phyloP scores from a whole-genome alignment of 306 rosid genomes.

The Arachis hypogaea region DNA sequence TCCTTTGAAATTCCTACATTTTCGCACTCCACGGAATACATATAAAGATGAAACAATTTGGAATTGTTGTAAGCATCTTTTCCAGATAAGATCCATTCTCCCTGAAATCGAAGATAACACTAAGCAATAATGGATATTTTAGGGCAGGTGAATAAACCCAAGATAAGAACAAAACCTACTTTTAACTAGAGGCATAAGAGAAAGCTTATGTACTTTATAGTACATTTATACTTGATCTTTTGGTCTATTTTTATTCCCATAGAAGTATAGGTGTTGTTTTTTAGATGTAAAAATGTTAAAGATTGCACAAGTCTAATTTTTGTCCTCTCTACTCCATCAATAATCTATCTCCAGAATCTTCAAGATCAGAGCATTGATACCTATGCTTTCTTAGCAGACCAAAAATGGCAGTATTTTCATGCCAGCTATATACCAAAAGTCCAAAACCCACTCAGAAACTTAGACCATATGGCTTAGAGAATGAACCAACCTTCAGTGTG shows the following conservation, averaged over 20 bases:
- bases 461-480: slow-evolving; percentile 36
- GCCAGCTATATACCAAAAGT: slow-evolving; percentile 30
- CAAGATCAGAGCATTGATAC: slow-evolving; percentile 6
- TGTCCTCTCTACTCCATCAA: slow-evolving; percentile 16
- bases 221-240: slow-evolving; percentile 4
- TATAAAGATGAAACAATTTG: slow-evolving; percentile 65
- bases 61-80: slow-evolving; percentile 65
- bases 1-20: slow-evolving; percentile 84
- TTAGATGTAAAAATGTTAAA: slow-evolving; percentile 2
- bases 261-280: slow-evolving; percentile 20
- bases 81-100: slow-evolving; percentile 95
- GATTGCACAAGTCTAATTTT: slow-evolving; percentile 23
- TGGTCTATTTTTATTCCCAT: slow-evolving; percentile 11
- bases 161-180: slow-evolving; percentile 5
- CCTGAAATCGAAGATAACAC: slow-evolving; percentile 60
- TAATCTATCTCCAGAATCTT: slow-evolving; percentile 34
- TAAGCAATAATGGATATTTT: slow-evolving; percentile 27
- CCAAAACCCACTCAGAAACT: slow-evolving; percentile 17
- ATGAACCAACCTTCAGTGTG: slow-evolving; percentile 75
- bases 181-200: slow-evolving; percentile 3
- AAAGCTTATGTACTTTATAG: slow-evolving; percentile 2
- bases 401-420: slow-evolving; percentile 7
- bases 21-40: slow-evolving; percentile 72
- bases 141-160: slow-evolving; percentile 15
- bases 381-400: slow-evolving; percentile 25